Percentiles rank a stretch among this genome's conserved stretches.
Evolutionary conservation across 129 eudicot species (phyloP).

Genomic region (Escallonia herrerae): DNA sequence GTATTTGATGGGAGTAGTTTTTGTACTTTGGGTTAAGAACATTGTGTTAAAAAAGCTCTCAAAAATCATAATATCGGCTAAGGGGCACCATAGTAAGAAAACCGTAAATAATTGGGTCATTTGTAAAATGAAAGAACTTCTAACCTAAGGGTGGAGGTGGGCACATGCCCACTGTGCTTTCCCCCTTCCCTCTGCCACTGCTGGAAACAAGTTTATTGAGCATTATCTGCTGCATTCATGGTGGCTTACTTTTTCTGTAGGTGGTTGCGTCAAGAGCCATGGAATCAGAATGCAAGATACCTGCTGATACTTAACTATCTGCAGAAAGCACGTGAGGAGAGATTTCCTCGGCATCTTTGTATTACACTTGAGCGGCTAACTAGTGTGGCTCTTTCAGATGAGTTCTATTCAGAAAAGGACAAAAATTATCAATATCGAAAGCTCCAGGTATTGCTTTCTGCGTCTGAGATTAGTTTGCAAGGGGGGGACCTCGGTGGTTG

Average conservation of each 20-base stretch:
- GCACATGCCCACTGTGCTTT: too few species aligned
- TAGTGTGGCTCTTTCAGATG: constrained; percentile 46
- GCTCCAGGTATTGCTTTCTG: constrained; percentile 74
- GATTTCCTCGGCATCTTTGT: constrained; percentile 58
- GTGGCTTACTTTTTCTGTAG: constrained; percentile 26
- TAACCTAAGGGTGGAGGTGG: too few species aligned
- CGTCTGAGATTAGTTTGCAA: constrained; percentile 72
- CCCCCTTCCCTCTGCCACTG: neutral
- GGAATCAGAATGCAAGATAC: constrained; percentile 70
- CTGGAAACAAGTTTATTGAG: neutral
- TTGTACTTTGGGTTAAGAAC: too few species aligned
- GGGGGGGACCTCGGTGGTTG: constrained; percentile 42
- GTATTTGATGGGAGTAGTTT: too few species aligned
- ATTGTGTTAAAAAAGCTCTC: too few species aligned
- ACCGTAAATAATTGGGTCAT: too few species aligned
- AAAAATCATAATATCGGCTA: too few species aligned
- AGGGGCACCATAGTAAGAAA: too few species aligned
- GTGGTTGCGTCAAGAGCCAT: constrained; percentile 81
- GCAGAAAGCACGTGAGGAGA: constrained; percentile 75
- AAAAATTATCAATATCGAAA: constrained; percentile 30
- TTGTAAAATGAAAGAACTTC: too few species aligned
- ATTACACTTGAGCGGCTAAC: constrained; percentile 47
- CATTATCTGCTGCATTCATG: neutral
- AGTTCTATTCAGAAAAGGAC: constrained; percentile 12
- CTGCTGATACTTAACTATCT: constrained; percentile 62